Evolutionary conservation across 768 basidiomycete species (phyloP), one percentile per base, ranked within the genome.

Genomic region (Leccinum aurantiacum): DNA sequence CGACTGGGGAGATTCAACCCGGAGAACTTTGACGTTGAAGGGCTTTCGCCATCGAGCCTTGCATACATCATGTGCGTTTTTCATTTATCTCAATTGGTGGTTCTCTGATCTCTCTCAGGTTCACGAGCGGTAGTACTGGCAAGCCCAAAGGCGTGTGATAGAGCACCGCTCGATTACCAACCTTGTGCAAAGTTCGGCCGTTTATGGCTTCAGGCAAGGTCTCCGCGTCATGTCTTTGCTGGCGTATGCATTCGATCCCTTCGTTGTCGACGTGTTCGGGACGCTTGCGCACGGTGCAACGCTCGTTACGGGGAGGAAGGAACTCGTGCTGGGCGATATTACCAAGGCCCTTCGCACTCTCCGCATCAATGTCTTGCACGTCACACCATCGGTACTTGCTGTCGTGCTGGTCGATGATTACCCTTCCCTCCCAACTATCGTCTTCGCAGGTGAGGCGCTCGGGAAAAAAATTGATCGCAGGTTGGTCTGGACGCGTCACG

Each of bases 381-480:
- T 73, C 19, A 74, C 73, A 4, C 73, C 73, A 8, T 74, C 69
- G 33, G 68, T 74, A 24, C 67, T 71, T 7, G 63, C 66, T 7
- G 61, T 73, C 15, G 64, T 75, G 8, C 69, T 69, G 3, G 53
- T 64, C 5, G 68, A 65, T 13, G 63, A 70, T 3, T 69, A 71
- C 51, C 67, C 73, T n/a, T 61, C 54, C 29, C 65, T 75, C 9
- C 53, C 67, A 24, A 71, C 69, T 9, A 52, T 74, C 22, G 68
- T 74, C 13, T 68, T 74, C 19, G 66, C 66, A 1, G 66, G 66
- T 15, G 66, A 67, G 50, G 66, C 66, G 9, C 66, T 67, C 10
- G 66, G 66, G n/a, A 67, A 64, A 54, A 67, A 67, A 29, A 22
- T 54, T 67, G 9, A 62, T 67, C n/a, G 58, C 67, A 50, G 65